Conservation (phyloP, 1,284 basidiomycete species). For the Athelia psychrophila region DNA sequence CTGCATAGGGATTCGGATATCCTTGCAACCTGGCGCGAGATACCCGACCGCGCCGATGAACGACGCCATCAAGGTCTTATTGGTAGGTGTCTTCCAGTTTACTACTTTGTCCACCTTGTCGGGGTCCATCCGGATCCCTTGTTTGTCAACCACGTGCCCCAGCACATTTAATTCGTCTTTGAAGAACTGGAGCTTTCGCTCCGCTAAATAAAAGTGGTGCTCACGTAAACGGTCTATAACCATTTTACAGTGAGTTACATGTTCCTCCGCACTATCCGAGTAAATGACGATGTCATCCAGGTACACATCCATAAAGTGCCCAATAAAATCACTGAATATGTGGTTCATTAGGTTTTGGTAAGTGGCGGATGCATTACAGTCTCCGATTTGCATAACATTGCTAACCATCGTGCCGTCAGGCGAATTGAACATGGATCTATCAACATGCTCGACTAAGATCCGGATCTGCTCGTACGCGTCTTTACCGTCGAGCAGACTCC, state of each 20-base stretch:
- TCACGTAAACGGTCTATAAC: not conserved
- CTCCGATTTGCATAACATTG: slow-evolving; percentile 32
- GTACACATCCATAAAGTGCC: not conserved
- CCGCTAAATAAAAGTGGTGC: not conserved
- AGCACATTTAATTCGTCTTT: not conserved
- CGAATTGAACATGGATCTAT: slow-evolving; percentile 20
- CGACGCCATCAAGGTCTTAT: slow-evolving; percentile 8
- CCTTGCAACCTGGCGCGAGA: slow-evolving; percentile 16
- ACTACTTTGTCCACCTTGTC: not conserved
- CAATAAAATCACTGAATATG: slow-evolving; percentile 17
- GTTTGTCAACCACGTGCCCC: not conserved
- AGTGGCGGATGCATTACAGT: slow-evolving; percentile 33
- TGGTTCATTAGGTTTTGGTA: slow-evolving; percentile 33
- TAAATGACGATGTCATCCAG: not conserved
- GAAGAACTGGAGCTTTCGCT: not conserved
- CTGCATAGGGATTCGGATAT: slow-evolving; percentile 18
- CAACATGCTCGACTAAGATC: slow-evolving; percentile 23
- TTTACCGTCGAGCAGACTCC: slow-evolving; percentile 22
- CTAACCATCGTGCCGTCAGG: slow-evolving; percentile 35
- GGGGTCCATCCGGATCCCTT: not conserved
- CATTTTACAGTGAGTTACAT: not conserved
- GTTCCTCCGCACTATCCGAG: not conserved
- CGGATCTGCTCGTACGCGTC: slow-evolving; percentile 34
- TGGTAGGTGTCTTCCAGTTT: not conserved
- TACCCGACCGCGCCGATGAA: slow-evolving; percentile 25